These are phyloP conservation scores for Thraustochytrium striatum DNA, from an alignment of 352 stramenopile species.

Conservation along the genomic window DNA sequence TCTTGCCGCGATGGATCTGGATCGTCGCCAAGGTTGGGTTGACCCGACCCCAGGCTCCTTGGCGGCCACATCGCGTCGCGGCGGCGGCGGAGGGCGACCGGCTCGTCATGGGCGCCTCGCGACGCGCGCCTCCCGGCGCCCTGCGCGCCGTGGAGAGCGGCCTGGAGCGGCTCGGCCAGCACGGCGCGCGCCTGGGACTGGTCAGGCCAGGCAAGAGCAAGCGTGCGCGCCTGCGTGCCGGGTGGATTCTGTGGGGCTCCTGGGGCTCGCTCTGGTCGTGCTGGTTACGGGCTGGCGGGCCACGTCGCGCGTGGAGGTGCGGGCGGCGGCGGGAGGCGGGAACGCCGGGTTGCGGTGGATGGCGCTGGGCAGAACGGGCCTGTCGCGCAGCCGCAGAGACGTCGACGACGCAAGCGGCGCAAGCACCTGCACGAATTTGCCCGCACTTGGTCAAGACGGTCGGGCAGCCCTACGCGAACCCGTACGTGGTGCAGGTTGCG, in stretches of 20 bases:
- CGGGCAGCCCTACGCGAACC: not conserved
- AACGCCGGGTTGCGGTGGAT: not conserved
- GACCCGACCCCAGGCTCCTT: too few species aligned
- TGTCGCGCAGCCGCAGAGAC: not conserved
- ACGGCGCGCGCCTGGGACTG: not conserved
- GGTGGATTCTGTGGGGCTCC: not conserved
- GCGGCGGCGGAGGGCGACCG: too few species aligned
- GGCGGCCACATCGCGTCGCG: not conserved
- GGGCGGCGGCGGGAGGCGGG: too few species aligned
- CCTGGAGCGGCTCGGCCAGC: not conserved
- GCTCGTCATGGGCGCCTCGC: not conserved
- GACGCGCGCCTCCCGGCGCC: not conserved
- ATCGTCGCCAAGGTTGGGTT: too few species aligned
- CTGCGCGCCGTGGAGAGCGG: not conserved
- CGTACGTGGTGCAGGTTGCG: not conserved
- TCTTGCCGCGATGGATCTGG: too few species aligned
- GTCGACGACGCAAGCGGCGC: not conserved
- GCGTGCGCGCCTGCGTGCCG: not conserved
- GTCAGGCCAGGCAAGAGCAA: not conserved
- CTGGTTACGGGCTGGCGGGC: not conserved
- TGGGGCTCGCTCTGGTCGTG: not conserved
- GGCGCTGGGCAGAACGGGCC: too few species aligned
- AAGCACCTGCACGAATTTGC: conserved; percentile 43
- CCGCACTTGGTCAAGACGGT: conserved; percentile 26
- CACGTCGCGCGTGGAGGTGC: not conserved